These are phyloP conservation scores for Erigeron philadelphicus DNA, from an alignment of 140 eudicot species.

Conservation along the genomic window DNA sequence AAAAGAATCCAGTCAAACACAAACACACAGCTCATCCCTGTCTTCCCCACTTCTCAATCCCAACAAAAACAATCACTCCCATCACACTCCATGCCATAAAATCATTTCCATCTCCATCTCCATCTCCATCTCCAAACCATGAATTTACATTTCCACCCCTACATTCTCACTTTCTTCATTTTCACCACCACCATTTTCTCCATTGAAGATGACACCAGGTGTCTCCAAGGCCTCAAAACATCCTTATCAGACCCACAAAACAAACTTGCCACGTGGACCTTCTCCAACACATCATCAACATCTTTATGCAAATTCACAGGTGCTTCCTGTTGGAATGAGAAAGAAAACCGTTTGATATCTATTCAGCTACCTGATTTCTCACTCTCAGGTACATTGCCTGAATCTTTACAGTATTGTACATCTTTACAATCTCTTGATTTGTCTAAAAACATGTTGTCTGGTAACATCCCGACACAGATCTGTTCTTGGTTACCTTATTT, in stretches of 20 bases:
- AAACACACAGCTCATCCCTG: slow-evolving; percentile 24
- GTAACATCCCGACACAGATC: slow-evolving; percentile 47
- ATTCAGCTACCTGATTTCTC: slow-evolving; percentile 44
- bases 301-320: slow-evolving; percentile 61
- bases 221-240: slow-evolving; percentile 49
- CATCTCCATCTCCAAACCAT: background rate
- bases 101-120: background rate
- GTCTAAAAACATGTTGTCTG: slow-evolving; percentile 55
- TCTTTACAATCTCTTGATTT: slow-evolving; percentile 57
- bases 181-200: slow-evolving; percentile 17
- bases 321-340: slow-evolving; percentile 79
- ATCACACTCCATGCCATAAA: background rate
- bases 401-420: slow-evolving; percentile 53
- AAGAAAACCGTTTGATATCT: slow-evolving; percentile 52
- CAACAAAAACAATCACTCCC: slow-evolving; percentile 1
- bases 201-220: slow-evolving; percentile 59
- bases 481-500: slow-evolving; percentile 69
- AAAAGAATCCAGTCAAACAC: slow-evolving; percentile 26
- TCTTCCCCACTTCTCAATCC: slow-evolving; percentile 25
- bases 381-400: slow-evolving; percentile 57
- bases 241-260: slow-evolving; percentile 48
- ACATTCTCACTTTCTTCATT: background rate
- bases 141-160: slow-evolving; percentile 16
- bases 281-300: slow-evolving; percentile 42
- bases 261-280: slow-evolving; percentile 47